phyloP scores from a whole-genome alignment of 805 yeast species.

The Kuraishia borneana region DNA sequence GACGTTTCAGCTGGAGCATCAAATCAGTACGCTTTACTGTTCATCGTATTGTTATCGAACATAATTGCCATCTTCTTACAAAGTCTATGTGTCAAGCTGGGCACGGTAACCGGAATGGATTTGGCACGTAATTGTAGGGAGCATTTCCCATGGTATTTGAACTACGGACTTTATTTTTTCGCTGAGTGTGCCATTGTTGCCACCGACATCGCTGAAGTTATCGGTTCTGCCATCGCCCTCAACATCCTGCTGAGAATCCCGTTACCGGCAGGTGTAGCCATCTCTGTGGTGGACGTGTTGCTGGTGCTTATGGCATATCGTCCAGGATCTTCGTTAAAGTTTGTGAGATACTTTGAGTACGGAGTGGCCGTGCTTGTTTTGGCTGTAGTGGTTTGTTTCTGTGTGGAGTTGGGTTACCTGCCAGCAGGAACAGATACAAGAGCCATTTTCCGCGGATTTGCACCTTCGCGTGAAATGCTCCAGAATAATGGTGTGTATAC shows the following conservation, averaged over 20 bases:
- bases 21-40: slow-evolving; percentile 28
- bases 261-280: slow-evolving; percentile 34
- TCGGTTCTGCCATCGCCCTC: slow-evolving; percentile 39
- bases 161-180: slow-evolving; percentile 24
- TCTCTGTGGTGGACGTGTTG: slow-evolving; percentile 33
- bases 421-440: slow-evolving; percentile 14
- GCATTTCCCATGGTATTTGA: slow-evolving; percentile 27
- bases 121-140: slow-evolving; percentile 31
- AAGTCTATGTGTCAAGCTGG: slow-evolving; percentile 30
- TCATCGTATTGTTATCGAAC: slow-evolving; percentile 30
- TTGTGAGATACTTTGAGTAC: slow-evolving; percentile 30
- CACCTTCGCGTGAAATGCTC: slow-evolving; percentile 30
- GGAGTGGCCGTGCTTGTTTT: slow-evolving; percentile 30
- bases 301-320: slow-evolving; percentile 35
- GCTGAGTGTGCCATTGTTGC: slow-evolving; percentile 40
- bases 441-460: slow-evolving; percentile 30
- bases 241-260: slow-evolving; percentile 33
- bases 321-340: slow-evolving; percentile 28
- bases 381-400: slow-evolving; percentile 32
- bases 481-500: slow-evolving; percentile 30
- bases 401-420: slow-evolving; percentile 28
- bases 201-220: slow-evolving; percentile 42
- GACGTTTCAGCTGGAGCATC: slow-evolving; percentile 36
- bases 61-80: slow-evolving; percentile 35
- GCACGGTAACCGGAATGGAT: slow-evolving; percentile 38